Conservation (phyloP, 176 grass and related monocot species). For the Eremochloa ophiuroides region DNA sequence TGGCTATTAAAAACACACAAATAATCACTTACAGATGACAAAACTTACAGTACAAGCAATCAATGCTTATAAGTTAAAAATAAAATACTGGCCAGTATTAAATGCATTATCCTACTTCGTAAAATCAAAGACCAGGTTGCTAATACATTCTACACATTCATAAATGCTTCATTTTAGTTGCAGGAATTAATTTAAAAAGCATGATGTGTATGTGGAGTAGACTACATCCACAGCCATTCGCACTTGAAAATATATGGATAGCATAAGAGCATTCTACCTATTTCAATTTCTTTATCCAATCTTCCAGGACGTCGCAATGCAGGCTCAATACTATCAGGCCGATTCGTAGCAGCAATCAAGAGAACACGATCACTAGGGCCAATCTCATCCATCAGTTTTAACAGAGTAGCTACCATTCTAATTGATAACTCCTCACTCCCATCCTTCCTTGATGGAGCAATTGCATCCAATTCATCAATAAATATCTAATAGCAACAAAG, state of each 20-base stretch:
- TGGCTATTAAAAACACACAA: neutral
- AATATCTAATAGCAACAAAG: slow-evolving; percentile 68
- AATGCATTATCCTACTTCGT: neutral
- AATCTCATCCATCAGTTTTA: slow-evolving; percentile 94
- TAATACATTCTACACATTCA: slow-evolving; percentile 9
- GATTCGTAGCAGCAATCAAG: slow-evolving; percentile 87
- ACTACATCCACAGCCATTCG: neutral
- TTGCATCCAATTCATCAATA: slow-evolving; percentile 97
- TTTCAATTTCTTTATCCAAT: slow-evolving; percentile 91
- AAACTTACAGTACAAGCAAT: neutral
- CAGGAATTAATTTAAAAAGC: neutral
- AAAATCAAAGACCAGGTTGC: neutral
- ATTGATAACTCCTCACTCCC: slow-evolving; percentile 78
- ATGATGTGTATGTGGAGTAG: neutral
- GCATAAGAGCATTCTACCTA: slow-evolving; percentile 56
- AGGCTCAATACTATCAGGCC: slow-evolving; percentile 79
- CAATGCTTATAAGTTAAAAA: neutral
- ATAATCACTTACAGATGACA: neutral
- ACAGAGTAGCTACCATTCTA: slow-evolving; percentile 85
- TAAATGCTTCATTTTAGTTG: neutral
- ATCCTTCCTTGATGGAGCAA: slow-evolving; percentile 86
- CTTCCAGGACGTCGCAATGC: slow-evolving; percentile 70
- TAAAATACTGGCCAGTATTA: neutral
- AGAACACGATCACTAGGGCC: slow-evolving; percentile 64
- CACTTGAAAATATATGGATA: neutral